Conservation (phyloP, 768 basidiomycete genomes). For the Dioszegia crocea region DNA sequence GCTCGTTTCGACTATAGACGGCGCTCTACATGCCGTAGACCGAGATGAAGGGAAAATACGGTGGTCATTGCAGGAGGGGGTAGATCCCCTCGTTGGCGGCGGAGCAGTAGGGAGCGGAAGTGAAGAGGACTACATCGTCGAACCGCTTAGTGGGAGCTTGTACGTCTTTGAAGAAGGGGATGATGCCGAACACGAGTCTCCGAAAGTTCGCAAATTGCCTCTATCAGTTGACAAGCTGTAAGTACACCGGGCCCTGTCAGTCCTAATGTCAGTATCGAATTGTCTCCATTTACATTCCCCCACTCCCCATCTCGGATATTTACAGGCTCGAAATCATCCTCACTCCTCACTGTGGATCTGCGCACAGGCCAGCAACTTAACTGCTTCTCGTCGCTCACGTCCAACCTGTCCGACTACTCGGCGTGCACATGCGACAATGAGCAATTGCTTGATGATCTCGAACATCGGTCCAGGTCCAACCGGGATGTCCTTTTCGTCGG, state of each 20-base stretch:
- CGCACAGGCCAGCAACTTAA: constrained; percentile 47
- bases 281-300: constrained; percentile 77
- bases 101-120: constrained; percentile 49
- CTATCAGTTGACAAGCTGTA: constrained; percentile 81
- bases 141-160: constrained; percentile 90
- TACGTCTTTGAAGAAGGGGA: constrained; percentile 63
- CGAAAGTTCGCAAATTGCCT: constrained; percentile 72
- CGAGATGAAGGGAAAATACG: constrained; percentile 72
- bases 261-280: constrained; percentile 58
- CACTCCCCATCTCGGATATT: constrained; percentile 67
- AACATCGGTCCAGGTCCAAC: constrained; percentile 54
- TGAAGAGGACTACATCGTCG: constrained; percentile 78
- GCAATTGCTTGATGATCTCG: constrained; percentile 57
- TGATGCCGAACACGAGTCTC: constrained; percentile 22
- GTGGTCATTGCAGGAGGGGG: constrained; percentile 75
- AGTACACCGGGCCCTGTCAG: constrained; percentile 14
- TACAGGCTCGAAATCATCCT: constrained; percentile 86
- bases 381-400: constrained; percentile 32
- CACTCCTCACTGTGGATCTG: constrained; percentile 54
- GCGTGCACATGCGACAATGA: constrained; percentile 39
- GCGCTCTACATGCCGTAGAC: constrained; percentile 89
- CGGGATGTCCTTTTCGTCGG: constrained; percentile 58
- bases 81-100: constrained; percentile 34
- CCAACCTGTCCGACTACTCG: constrained; percentile 30
- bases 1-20: constrained; percentile 87